Evolutionary conservation across 371 early-diverging fungal species (phyloP), one percentile per base, ranked within the genome.

Genomic region (Mucor plumbeus): DNA sequence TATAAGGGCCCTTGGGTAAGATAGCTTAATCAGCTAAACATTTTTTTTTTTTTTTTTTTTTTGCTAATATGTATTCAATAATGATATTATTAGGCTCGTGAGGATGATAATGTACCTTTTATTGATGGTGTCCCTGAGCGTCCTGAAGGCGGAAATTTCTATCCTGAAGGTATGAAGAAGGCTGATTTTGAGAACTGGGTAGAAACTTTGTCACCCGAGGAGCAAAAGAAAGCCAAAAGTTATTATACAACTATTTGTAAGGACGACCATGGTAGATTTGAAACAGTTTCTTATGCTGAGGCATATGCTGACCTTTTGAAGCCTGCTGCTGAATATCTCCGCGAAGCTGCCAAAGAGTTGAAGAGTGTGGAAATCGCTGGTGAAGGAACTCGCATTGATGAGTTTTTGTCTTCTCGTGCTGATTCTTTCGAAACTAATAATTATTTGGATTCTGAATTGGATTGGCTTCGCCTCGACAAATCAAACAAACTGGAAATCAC

Each of bases 1-100:
- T 85, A 88, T 76, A 88, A 87, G 55, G 93, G 91, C 0, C 92
- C 91, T 41, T 93, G 92, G 92, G 92, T 83, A 73, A 74, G 60
- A 39, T 11, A 21, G 26, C 50, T 26, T 8, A n/a, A 44, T n/a
- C n/a, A 44, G 17, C 2, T 44, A 44, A 5, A 17, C 44, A 35
- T 35, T 1, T 15, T 56, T 36, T 3, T 34, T 56, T 17, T 7
- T 10, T n/a, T 35, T 1, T 15, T 56, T 36, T 3, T 34, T 56
- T 17, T 7, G 7, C 15, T 8, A 36, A 35, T 35, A 36, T 34
- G 35, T 15, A n/a, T 31, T 53, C 26, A 53, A 5, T 19, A 0
- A 31, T 31, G 31, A 31, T 36, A 26, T 11, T 17, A 15, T 26
- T 59, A 61, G 55, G 61, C 58, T 48, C 59, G 40, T 7, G 83